Evolutionary conservation across 768 basidiomycete species (phyloP), one percentile per base, ranked within the genome.

Genomic region (Suillus variegatus): DNA sequence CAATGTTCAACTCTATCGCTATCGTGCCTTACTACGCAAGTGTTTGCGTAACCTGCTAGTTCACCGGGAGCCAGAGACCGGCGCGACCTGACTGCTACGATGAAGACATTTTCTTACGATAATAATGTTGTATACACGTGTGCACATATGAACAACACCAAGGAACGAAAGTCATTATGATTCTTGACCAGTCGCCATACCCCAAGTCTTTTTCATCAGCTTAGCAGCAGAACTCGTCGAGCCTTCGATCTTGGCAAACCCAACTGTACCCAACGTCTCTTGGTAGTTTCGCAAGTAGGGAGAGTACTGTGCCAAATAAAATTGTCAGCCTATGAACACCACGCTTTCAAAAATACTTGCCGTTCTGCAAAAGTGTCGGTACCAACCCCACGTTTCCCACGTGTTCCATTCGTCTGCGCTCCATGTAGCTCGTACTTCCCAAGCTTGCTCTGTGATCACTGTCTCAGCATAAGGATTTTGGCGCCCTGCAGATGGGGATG

Each of bases 361-460:
- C 75, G 79, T 83, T 71, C 93, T 82, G 76, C 91, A 92, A 79
- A 94, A 95, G 70, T 97, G 93, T 66, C 91, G 82, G 70, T 92
- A 95, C 94, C 94, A 96, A 2, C 91, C 89, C 90, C 92, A 94
- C 0, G 89, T 92, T 78, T 92, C 89, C 93, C 93, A 95, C 1
- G 85, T 82, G 72, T 85, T 84, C 94, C 94, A 96, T 63, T 91
- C 89, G 35, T 87, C 85, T 44, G 85, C 82, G 25, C 81, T 82
- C 93, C 93, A 94, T 38, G 79, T 83, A 1, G 80, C 81, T 28
- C 92, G 88, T 52, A 85, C 85, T 41, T 86, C 82, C 94, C 93
- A 95, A 0, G 87, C 85, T 6, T 83, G 79, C 69, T 88, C 86
- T 4, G 82, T 82, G 35, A 95, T 84, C 44, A 93, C 86, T 28